Base-by-base conservation (phyloP, 306 rosid genomes). In the Hippophae gyantsensis region DNA sequence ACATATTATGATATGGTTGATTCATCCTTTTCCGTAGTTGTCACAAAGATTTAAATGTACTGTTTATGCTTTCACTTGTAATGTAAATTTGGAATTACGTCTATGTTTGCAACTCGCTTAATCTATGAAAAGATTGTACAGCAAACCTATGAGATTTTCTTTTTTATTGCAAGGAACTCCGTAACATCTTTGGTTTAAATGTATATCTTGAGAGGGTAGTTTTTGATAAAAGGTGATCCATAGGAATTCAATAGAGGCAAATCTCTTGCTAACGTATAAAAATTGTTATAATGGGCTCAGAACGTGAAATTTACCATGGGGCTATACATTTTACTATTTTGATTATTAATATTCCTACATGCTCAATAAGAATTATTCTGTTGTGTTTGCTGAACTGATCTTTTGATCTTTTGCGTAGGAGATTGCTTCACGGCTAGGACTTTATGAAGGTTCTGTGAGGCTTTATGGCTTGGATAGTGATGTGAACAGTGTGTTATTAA, bases 381-480 rank as follows among this genome's bases (percentile, higher is more conserved):
- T 58, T 53, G 55, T 40, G 67, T 41, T 43, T 54, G 65, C 40
- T 52, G 60, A 43, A 54, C 58, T 79, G 78, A 79, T 74, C 62
- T 54, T 57, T 75, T 77, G 61, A 66, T 66, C 60, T 64, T 58
- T 78, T 73, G 60, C 77, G 62, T 76, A 92, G 99, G 93, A 77
- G 72, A 77, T 84, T 76, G 88, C 90, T 76, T 82, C 95, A 62
- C 87, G 79, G 72, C 69, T 88, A 59, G 96, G 99, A 71, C 95
- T 92, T 69, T 81, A 58, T 73, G 71, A 72, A 42, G 96, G 81
- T 73, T 85, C 95, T 70, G 61, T 92, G 68, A 77, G 81, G 73
- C 94, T 78, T 77, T 78, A 73, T 66, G 93, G 99, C 60, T 79
- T 85, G 69, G 73, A 92, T 71, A 71, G 82, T 75, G 99, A 88